Conservation (phyloP, 345 rosid genomes). For the Zanthoxylum bungeanum region DNA sequence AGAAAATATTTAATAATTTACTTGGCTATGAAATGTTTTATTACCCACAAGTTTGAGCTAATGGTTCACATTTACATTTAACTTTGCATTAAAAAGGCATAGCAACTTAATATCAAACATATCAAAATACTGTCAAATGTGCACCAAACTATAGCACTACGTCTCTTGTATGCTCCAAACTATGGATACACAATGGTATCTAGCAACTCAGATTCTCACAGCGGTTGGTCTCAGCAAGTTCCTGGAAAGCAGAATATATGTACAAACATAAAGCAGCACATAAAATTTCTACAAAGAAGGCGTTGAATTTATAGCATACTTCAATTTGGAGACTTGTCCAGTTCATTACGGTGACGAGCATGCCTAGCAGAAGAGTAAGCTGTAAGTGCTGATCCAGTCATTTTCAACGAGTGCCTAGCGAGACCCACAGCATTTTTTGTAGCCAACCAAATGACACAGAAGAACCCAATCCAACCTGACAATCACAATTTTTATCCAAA, state of each 20-base stretch:
- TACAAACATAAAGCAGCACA: neutral
- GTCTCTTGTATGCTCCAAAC: neutral
- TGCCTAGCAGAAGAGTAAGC: slow-evolving; percentile 37
- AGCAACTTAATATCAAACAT: neutral
- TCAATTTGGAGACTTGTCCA: slow-evolving; percentile 20
- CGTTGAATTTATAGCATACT: neutral
- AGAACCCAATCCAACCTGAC: slow-evolving; percentile 90
- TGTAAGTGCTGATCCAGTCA: slow-evolving; percentile 62
- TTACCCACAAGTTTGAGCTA: neutral
- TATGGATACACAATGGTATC: slow-evolving; percentile 3
- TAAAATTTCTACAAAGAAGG: neutral
- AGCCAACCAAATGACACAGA: slow-evolving; percentile 69
- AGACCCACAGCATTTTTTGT: slow-evolving; percentile 52
- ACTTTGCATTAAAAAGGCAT: neutral
- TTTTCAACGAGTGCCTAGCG: slow-evolving; percentile 53
- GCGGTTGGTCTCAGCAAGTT: neutral
- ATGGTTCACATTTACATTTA: neutral
- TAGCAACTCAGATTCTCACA: neutral
- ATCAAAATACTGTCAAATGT: neutral
- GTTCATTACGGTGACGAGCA: slow-evolving; percentile 22
- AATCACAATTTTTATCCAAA: slow-evolving; percentile 14
- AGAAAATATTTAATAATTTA: no score
- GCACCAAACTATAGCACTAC: neutral
- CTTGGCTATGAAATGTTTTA: no score
- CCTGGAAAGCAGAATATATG: neutral